Evolutionary conservation across 2,329 filamentous ascomycete species (phyloP).

Genomic region (Escovopsis sp.): DNA sequence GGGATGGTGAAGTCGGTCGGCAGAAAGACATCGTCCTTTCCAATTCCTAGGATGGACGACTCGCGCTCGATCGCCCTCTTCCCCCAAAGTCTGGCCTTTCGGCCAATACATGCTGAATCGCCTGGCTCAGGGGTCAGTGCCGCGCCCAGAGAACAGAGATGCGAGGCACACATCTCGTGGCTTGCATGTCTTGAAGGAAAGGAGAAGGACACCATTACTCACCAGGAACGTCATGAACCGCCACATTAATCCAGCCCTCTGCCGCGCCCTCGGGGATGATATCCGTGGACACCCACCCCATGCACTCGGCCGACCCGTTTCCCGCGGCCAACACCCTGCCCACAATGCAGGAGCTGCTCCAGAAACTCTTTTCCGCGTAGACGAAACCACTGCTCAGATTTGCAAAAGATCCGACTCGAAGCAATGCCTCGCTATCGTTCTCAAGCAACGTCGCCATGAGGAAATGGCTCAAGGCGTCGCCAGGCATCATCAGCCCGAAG

Average conservation of each 20-base stretch:
- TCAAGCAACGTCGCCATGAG: constrained; percentile 52
- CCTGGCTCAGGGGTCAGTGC: constrained; percentile 18
- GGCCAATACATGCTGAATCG: constrained; percentile 33
- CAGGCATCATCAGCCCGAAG: constrained; percentile 48
- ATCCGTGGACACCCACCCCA: constrained; percentile 53
- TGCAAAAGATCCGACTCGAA: constrained; percentile 41
- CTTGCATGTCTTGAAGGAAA: constrained; percentile 1
- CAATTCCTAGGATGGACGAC: constrained; percentile 43
- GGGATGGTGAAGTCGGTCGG: constrained; percentile 49
- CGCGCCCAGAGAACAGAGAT: not conserved
- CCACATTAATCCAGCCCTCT: constrained; percentile 45
- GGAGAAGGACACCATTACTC: constrained; percentile 13
- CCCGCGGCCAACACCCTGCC: constrained; percentile 49
- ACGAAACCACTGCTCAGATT: constrained; percentile 51
- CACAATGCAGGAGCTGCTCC: constrained; percentile 51
- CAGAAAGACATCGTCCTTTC: constrained; percentile 35
- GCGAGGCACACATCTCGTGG: no score
- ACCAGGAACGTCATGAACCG: constrained; percentile 38
- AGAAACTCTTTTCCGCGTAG: constrained; percentile 49
- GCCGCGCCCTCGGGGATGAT: constrained; percentile 34
- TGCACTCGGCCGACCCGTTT: constrained; percentile 45
- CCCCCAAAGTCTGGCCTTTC: constrained; percentile 44
- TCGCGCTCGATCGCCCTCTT: constrained; percentile 44
- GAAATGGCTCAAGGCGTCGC: constrained; percentile 46
- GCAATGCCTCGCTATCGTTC: constrained; percentile 44